A percentile compares a stretch with the other conserved stretches of the same genome.
These are phyloP conservation scores for Halophytophthora batemanensis DNA, from an alignment of 352 stramenopile species.

Conservation along the genomic window DNA sequence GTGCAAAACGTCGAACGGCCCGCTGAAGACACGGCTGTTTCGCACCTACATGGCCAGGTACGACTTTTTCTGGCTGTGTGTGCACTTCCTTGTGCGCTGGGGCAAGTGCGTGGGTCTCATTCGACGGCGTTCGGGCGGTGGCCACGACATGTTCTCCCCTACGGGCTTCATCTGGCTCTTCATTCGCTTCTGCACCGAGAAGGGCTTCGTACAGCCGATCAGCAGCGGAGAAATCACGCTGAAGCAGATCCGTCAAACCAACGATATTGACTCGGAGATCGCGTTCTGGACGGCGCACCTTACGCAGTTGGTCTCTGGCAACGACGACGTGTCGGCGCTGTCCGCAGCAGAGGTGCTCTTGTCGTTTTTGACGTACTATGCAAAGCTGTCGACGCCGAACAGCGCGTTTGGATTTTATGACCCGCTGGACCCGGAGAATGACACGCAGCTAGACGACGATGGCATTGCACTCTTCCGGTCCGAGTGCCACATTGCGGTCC, in stretches of 20 bases:
- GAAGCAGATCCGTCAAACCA: slow-evolving; percentile 28
- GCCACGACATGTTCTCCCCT: slow-evolving; percentile 53
- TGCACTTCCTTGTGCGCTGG: slow-evolving; percentile 76
- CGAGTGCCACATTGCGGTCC: slow-evolving; percentile 60
- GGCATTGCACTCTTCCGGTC: slow-evolving; percentile 49
- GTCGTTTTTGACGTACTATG: slow-evolving; percentile 54
- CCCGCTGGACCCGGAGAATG: slow-evolving; percentile 55
- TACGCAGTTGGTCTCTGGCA: slow-evolving; percentile 31
- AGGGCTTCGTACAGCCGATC: slow-evolving; percentile 44
- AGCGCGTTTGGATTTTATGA: slow-evolving; percentile 56
- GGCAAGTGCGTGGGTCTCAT: slow-evolving; percentile 68
- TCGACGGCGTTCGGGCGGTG: slow-evolving; percentile 45
- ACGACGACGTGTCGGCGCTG: slow-evolving; percentile 26
- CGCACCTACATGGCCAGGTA: slow-evolving; percentile 65
- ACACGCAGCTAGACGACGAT: slow-evolving; percentile 51
- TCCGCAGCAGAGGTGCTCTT: slow-evolving; percentile 54
- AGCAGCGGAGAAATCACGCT: slow-evolving; percentile 32
- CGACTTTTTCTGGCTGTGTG: slow-evolving; percentile 70
- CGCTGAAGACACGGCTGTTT: slow-evolving; percentile 69
- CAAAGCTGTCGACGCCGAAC: slow-evolving; percentile 42
- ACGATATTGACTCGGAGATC: slow-evolving; percentile 55
- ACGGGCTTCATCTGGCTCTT: slow-evolving; percentile 79
- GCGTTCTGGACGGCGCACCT: slow-evolving; percentile 63
- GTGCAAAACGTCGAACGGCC: slow-evolving; percentile 50
- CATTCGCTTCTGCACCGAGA: slow-evolving; percentile 53